A percentile compares a stretch with the other conserved stretches of the same genome.
Conservation (phyloP, 148 eudicot species). For the Rhododendron griersonianum region DNA sequence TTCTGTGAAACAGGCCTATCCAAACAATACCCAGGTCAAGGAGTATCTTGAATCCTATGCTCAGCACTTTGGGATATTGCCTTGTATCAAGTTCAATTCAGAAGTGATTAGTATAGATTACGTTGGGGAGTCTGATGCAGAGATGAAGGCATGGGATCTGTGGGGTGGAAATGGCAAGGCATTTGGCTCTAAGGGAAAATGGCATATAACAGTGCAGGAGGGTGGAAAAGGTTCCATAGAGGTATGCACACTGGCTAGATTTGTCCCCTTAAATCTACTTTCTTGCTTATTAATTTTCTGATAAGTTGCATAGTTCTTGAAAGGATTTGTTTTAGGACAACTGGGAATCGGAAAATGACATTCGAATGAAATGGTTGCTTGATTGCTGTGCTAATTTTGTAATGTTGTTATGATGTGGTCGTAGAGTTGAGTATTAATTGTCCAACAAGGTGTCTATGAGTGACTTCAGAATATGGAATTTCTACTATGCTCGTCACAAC, state of each 20-base stretch:
- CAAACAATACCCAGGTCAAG: conserved; percentile 19
- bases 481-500: background rate
- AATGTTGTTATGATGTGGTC: background rate
- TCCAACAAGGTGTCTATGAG: background rate
- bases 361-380: background rate
- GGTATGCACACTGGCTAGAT: background rate
- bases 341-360: background rate
- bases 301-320: background rate
- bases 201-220: conserved; percentile 21
- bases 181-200: conserved; percentile 22
- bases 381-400: background rate
- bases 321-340: background rate
- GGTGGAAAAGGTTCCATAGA: background rate
- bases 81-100: conserved; percentile 20
- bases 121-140: conserved; percentile 10
- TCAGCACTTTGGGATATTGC: conserved; percentile 14
- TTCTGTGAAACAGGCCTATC: conserved; percentile 19
- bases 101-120: conserved; percentile 19
- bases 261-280: background rate
- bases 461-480: background rate
- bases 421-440: background rate
- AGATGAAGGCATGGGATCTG: conserved; percentile 7
- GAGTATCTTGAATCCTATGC: conserved; percentile 30
- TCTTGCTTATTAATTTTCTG: background rate
- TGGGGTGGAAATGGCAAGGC: conserved; percentile 33